Evolutionary conservation across 192 early-diverging fungal species (phyloP).

Genomic region (Mortierella hygrophila): DNA sequence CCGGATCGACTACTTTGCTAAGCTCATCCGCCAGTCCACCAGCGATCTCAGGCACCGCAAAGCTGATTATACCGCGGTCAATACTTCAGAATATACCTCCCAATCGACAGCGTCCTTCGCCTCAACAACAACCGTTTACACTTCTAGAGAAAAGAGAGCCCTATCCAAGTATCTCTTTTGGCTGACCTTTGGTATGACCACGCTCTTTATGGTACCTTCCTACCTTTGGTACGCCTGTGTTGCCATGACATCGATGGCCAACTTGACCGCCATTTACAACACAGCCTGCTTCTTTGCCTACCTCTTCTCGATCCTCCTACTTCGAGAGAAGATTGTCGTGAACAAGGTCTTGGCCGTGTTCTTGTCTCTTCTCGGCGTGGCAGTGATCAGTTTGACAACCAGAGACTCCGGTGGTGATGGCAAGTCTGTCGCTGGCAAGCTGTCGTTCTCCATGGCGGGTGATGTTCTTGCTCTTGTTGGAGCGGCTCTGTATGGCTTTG

Average conservation of each 20-base stretch:
- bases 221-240: conserved; percentile 88
- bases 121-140: conserved; percentile 6
- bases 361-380: conserved; percentile 78
- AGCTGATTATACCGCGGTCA: conserved; percentile 17
- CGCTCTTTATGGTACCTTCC: conserved; percentile 73
- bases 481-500: conserved; percentile 81
- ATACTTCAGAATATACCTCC: background rate
- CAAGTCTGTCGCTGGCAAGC: background rate
- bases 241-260: conserved; percentile 79
- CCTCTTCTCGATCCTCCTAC: conserved; percentile 78
- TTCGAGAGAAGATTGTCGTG: conserved; percentile 71
- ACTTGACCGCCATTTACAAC: conserved; percentile 87
- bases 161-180: conserved; percentile 37
- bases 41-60: conserved; percentile 30
- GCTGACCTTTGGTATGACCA: conserved; percentile 59
- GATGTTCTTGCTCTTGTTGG: conserved; percentile 73
- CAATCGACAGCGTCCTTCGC: background rate
- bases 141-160: conserved; percentile 17
- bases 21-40: conserved; percentile 37
- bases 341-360: conserved; percentile 74
- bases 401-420: background rate
- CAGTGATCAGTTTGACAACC: conserved; percentile 69
- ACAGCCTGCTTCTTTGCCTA: conserved; percentile 88
- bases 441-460: conserved; percentile 58
- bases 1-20: conserved; percentile 27